Evolutionary conservation across 495 filamentous ascomycete genomes (phyloP).

Genomic region (Aspergillus nanangensis): DNA sequence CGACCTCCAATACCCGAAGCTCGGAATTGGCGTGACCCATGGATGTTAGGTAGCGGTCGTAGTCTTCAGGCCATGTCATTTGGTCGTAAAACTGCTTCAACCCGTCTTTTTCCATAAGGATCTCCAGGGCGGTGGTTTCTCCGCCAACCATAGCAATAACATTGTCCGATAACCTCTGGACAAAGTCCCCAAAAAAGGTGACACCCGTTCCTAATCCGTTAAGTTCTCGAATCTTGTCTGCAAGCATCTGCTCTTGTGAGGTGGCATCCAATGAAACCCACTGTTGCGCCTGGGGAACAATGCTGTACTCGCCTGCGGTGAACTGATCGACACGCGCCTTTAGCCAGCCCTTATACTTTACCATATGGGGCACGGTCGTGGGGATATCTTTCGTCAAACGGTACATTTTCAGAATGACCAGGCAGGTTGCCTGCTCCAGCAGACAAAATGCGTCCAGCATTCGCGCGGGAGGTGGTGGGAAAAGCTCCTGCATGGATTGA

Average conservation of each 20-base stretch:
- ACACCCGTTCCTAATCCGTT: background rate
- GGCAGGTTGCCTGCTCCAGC: background rate
- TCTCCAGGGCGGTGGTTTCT: background rate
- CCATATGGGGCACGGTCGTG: background rate
- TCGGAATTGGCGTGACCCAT: conserved; percentile 3
- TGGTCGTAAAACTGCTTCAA: background rate
- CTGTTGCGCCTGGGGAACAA: background rate
- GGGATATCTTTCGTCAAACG: background rate
- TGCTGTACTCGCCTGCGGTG: too few relatives aligned
- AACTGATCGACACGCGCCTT: background rate
- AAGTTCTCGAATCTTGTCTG: background rate
- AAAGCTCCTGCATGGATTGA: conserved; percentile 1
- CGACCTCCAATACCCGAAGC: conserved; percentile 5
- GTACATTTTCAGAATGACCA: background rate
- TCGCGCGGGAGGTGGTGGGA: background rate
- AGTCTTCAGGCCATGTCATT: background rate
- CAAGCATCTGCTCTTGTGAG: background rate
- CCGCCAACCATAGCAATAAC: background rate
- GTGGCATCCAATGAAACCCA: background rate
- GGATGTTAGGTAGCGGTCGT: background rate
- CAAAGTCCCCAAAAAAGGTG: background rate
- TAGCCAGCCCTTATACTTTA: conserved; percentile 2
- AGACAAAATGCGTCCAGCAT: background rate
- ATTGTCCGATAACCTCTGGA: background rate
- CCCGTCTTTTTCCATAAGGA: conserved; percentile 2